phyloP scores from a whole-genome alignment of 805 yeast genomes.

The Ogataea ganodermae region DNA sequence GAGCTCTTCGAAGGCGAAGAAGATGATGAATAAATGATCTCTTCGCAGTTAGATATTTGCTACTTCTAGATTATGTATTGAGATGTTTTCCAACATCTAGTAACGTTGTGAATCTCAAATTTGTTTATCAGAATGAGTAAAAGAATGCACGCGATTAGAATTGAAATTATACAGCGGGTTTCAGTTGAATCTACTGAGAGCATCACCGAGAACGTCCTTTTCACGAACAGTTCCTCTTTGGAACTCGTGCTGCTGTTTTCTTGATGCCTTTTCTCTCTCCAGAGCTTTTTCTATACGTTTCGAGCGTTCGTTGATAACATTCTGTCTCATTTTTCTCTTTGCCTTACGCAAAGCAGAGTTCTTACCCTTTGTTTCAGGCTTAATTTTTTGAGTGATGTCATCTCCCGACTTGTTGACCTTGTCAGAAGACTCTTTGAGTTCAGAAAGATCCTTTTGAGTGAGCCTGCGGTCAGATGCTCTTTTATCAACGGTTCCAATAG shows the following conservation, averaged over 20 bases:
- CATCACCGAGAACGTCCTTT: slow-evolving; percentile 53
- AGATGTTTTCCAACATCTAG: no score
- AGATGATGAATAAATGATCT: slow-evolving; percentile 2
- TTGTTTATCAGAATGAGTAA: no score
- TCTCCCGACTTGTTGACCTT: slow-evolving; percentile 41
- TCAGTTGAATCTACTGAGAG: slow-evolving; percentile 50
- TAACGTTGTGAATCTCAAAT: neutral
- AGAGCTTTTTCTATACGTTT: slow-evolving; percentile 73
- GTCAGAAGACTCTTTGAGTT: slow-evolving; percentile 35
- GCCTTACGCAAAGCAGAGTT: slow-evolving; percentile 82
- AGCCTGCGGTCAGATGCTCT: slow-evolving; percentile 64
- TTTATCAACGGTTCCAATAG: slow-evolving; percentile 81
- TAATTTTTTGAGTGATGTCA: slow-evolving; percentile 55
- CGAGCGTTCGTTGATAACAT: slow-evolving; percentile 84
- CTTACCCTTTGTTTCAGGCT: slow-evolving; percentile 73
- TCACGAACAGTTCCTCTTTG: slow-evolving; percentile 51
- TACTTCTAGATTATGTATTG: neutral
- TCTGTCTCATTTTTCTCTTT: slow-evolving; percentile 79
- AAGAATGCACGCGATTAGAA: slow-evolving; percentile 9
- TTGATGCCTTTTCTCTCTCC: slow-evolving; percentile 69
- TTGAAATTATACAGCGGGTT: neutral
- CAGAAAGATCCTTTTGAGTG: slow-evolving; percentile 58
- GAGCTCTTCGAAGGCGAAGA: slow-evolving; percentile 30
- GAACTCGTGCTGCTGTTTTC: slow-evolving; percentile 51
- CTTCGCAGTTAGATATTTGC: neutral